These are phyloP conservation scores for Populus alba DNA, from an alignment of 345 rosid species.

Conservation along the genomic window DNA sequence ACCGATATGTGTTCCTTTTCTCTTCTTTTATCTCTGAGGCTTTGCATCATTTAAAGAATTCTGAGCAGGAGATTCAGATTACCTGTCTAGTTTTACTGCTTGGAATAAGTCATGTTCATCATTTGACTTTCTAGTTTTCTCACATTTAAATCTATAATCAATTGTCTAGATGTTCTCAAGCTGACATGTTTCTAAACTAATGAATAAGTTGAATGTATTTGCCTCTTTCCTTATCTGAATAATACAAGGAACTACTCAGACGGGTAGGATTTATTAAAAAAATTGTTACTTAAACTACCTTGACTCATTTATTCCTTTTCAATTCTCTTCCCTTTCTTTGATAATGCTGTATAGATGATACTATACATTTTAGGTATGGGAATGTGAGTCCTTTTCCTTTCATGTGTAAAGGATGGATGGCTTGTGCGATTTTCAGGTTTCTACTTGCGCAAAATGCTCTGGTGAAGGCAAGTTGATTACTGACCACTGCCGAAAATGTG, in stretches of 20 bases:
- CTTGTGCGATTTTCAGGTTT: conserved; percentile 55
- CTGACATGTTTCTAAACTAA: neutral
- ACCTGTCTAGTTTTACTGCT: too few species aligned
- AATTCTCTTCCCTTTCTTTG: conserved; percentile 15
- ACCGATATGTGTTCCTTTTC: too few species aligned
- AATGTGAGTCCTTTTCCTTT: neutral
- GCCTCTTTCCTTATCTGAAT: too few species aligned
- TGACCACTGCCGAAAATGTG: conserved; percentile 61
- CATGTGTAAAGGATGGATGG: conserved; percentile 15
- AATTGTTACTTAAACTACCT: neutral
- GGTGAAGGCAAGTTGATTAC: conserved; percentile 81
- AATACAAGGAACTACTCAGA: neutral
- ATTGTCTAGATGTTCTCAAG: neutral
- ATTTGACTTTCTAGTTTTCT: too few species aligned
- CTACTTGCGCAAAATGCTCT: conserved; percentile 75
- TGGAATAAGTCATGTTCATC: too few species aligned
- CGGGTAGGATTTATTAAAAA: neutral
- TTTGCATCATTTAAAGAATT: too few species aligned
- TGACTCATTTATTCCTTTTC: neutral
- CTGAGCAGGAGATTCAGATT: too few species aligned
- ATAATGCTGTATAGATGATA: neutral
- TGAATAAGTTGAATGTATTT: too few species aligned
- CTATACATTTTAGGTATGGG: neutral
- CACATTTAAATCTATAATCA: too few species aligned
- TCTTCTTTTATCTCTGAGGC: too few species aligned